Evolutionary conservation across 1,284 basidiomycete species (phyloP).

Genomic region (Ganoderma boninense): DNA sequence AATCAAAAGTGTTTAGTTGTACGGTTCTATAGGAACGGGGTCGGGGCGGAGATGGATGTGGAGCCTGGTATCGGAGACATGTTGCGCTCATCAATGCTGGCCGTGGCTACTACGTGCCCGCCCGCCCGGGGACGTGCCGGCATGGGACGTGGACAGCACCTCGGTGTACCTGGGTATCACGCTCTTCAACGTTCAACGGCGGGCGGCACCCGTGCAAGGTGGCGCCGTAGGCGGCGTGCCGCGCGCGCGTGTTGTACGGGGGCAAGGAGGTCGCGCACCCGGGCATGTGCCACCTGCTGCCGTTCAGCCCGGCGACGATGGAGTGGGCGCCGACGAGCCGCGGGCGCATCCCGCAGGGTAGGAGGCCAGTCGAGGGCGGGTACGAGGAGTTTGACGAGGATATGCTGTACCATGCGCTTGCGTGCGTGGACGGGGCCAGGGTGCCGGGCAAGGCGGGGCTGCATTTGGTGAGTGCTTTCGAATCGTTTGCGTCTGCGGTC

Average conservation of each 20-base stretch:
- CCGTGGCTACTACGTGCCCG: too few relatives aligned
- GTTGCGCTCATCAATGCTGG: too few relatives aligned
- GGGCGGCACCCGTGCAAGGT: constrained; percentile 11
- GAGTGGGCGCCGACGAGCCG: constrained; percentile 8
- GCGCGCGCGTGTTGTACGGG: constrained; percentile 1
- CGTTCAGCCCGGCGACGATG: constrained; percentile 4
- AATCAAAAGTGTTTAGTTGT: too few relatives aligned
- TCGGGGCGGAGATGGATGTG: too few relatives aligned
- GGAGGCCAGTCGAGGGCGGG: constrained; percentile 3
- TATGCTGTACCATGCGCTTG: constrained; percentile 7
- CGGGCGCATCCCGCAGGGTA: not conserved
- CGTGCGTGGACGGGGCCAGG: constrained; percentile 1
- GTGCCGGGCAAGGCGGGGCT: constrained; percentile 1
- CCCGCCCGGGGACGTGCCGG: constrained; percentile 4
- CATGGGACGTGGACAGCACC: constrained; percentile 5
- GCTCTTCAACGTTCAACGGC: constrained; percentile 5
- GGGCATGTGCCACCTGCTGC: constrained; percentile 4
- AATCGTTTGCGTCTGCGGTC: too few relatives aligned
- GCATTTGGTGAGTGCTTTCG: too few relatives aligned
- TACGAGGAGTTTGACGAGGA: constrained; percentile 5
- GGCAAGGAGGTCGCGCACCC: not conserved
- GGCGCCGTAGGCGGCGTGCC: not conserved
- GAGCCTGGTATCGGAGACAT: too few relatives aligned
- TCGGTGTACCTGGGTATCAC: constrained; percentile 1
- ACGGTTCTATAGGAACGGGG: too few relatives aligned